Base-by-base conservation (phyloP, 768 basidiomycete species). In the Boletus sp. region DNA sequence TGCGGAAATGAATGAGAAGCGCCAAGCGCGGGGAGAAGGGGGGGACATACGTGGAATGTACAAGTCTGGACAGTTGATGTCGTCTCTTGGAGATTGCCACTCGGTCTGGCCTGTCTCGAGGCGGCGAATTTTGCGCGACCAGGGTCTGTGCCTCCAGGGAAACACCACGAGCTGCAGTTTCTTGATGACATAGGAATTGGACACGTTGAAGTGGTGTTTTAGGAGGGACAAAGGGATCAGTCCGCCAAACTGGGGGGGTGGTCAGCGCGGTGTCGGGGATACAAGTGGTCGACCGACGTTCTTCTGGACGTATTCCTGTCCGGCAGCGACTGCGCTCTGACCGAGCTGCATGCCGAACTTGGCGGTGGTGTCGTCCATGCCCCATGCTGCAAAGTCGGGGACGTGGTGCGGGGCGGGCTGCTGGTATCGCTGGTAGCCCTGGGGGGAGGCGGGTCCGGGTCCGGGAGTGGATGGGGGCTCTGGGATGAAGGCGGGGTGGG, bases 311-410 rank as follows among this genome's bases (percentile, higher is more conserved):
- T 98, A 98, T 48, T 94, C 92, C 71, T 96, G 94, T 0, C 97
- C 96, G 0, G 94, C 96, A 7, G 88, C 86, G 3, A 98, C 89
- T 0, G 96, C 96, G 58, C 83, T 91, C 61, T 86, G 86, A 4
- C 96, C 95, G 32, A 98, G 84, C 71, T 98, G 96, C 84, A 98
- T 92, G 20, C 96, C 93, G 68, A 99, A 87, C 71, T 95, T 90
- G 1, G 97, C 92, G 2, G 97, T 98, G 10, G 93, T 86, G 66
- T 92, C 92, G 71, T 97, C 89, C 73, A 98, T 80, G 0, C 91
- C 90, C 89, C 89, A 92, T 14, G 87, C 85, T 10, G 79, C 79
- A 62, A 88, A 89, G 35, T 73, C 76, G 9, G 77, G 71, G 14
- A 69, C 62, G 70, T 33, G 71, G 76, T 33, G 73, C 66, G 55